Evolutionary conservation across 192 early-diverging fungal species (phyloP).

Genomic region (Dimargaris xerosporica): DNA sequence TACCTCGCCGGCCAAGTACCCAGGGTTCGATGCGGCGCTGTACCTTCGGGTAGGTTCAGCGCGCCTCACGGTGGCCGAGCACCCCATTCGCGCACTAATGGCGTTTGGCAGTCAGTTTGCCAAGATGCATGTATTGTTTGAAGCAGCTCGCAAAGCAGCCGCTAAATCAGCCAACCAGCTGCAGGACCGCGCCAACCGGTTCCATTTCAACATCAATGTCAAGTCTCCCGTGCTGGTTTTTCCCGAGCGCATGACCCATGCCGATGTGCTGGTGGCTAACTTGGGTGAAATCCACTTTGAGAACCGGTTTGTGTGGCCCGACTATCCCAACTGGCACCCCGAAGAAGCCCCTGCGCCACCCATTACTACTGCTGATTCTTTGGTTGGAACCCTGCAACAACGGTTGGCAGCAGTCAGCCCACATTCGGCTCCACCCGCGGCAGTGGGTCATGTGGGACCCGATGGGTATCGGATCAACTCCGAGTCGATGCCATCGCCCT

Average conservation of each 20-base stretch:
- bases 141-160: conserved; percentile 75
- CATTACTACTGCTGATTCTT: conserved; percentile 21
- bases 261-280: conserved; percentile 57
- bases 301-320: conserved; percentile 46
- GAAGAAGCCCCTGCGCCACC: not conserved
- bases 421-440: not conserved
- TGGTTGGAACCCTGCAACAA: not conserved
- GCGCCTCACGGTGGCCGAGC: conserved; percentile 62
- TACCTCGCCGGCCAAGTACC: conserved; percentile 32
- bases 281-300: conserved; percentile 74
- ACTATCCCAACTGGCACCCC: not conserved
- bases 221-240: conserved; percentile 75
- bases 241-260: conserved; percentile 38
- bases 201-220: conserved; percentile 76
- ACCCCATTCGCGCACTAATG: conserved; percentile 52
- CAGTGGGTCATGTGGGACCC: conserved; percentile 2
- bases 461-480: conserved; percentile 1
- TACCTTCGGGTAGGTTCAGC: conserved; percentile 68
- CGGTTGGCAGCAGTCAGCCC: conserved; percentile 8
- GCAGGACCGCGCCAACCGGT: conserved; percentile 52
- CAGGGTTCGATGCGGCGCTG: conserved; percentile 72
- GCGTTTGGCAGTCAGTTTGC: conserved; percentile 74
- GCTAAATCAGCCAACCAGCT: conserved; percentile 60
- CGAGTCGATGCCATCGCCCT: not conserved
- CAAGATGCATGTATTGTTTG: conserved; percentile 72